Evolutionary conservation across 495 filamentous ascomycete genomes (phyloP).

Genomic region (Penicillium pancosmium): DNA sequence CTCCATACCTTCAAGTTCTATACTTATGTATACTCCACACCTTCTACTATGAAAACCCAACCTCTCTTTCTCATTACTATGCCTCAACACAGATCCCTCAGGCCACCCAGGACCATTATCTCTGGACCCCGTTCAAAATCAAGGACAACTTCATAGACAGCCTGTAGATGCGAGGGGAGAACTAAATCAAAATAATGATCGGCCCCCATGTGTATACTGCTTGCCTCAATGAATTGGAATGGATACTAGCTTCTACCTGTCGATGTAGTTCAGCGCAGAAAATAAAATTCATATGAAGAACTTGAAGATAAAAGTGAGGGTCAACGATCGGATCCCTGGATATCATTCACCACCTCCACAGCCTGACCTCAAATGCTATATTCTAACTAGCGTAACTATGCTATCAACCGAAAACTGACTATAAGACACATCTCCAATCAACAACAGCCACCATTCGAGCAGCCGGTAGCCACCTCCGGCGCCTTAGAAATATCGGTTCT

Average conservation of each 20-base stretch:
- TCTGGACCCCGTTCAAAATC: too few species aligned
- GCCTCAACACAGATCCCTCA: too few species aligned
- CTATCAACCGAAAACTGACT: background rate
- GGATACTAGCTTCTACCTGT: too few species aligned
- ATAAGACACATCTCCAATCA: constrained; percentile 6
- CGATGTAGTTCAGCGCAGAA: too few species aligned
- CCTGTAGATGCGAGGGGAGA: background rate
- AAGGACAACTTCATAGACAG: background rate
- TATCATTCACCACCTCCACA: background rate
- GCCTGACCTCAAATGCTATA: background rate
- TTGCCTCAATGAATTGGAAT: too few species aligned
- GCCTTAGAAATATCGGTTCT: constrained; percentile 37
- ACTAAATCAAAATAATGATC: background rate
- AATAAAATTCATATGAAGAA: background rate
- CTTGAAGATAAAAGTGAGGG: background rate
- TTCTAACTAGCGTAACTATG: background rate
- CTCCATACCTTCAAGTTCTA: too few species aligned
- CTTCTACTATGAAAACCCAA: too few species aligned
- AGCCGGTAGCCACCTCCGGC: constrained; percentile 16
- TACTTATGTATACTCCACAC: too few species aligned
- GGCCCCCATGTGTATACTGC: too few species aligned
- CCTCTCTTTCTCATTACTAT: too few species aligned
- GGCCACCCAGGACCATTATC: too few species aligned
- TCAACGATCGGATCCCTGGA: too few species aligned
- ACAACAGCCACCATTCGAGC: constrained; percentile 16